Base-by-base conservation (phyloP, 169 alveolate genomes). In the Theileria sp. region DNA sequence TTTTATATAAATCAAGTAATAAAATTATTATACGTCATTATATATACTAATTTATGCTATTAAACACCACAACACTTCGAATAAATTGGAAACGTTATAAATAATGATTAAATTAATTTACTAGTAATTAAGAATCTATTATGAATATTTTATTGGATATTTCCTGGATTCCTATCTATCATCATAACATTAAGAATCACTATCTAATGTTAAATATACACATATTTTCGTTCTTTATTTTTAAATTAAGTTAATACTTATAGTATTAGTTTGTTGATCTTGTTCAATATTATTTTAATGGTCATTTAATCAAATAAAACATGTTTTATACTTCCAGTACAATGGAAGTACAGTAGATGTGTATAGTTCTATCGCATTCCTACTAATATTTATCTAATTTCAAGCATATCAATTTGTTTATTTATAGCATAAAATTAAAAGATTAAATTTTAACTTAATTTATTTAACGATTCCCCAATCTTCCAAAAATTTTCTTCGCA, bases 1-100 rank as follows among this genome's bases (percentile, higher is more conserved):
- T 91, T 28, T 21, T 77, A 44, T 44, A 44, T 44, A 8, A 3
- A 44, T 10, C 54, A 44, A 44, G 8, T 10, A 44, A 44, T 44
- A 8, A 44, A 13, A 44, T 44, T 10, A 44, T 44, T 44, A 44
- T 44, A 44, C 17, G 17, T 4, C 54, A 44, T 44, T 44, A 44
- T 44, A 44, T 44, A 44, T 4, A 44, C 54, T 44, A 8, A 44
- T 44, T 44, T 44, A 44, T 8, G 54, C 1, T 8, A 44, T 44
- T 10, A 3, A 3, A 44, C 54, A 44, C 54, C 54, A 44, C 54
- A 44, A 44, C 54, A 44, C 54, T 44, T 44, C 54, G 1, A 3
- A 44, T 44, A 44, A 13, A 44, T 10, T 44, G 8, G 1, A 10
- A 44, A 10, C 1, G 8, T 44, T 44, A 8, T 44, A 44, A 44